A percentile compares a stretch with the other conserved stretches of the same genome.
phyloP scores from a whole-genome alignment of 1,284 basidiomycete species.

The Austroboletus niveus region DNA sequence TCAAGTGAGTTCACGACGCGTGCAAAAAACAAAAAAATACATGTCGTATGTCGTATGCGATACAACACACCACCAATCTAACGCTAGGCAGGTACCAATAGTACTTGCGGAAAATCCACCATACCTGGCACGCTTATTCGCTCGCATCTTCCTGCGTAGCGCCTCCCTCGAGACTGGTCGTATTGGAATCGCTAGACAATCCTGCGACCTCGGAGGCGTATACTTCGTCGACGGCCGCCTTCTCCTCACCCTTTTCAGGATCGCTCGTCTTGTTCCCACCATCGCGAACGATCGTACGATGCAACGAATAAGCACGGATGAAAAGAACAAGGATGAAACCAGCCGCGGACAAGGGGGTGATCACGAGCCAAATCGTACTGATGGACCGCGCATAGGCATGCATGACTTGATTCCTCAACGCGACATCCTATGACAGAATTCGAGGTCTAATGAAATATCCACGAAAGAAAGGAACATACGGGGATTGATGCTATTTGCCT shows the following conservation, averaged over 20 bases:
- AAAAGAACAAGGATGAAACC: constrained; percentile 58
- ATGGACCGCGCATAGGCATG: constrained; percentile 72
- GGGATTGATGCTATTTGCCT: constrained; percentile 51
- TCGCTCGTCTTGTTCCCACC: constrained; percentile 26
- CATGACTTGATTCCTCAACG: constrained; percentile 49
- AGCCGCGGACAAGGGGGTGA: constrained; percentile 56
- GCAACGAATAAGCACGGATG: constrained; percentile 57
- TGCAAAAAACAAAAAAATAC: too few species aligned
- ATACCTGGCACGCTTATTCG: too few species aligned
- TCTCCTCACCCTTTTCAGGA: constrained; percentile 13
- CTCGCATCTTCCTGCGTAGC: too few species aligned
- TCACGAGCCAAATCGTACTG: constrained; percentile 70
- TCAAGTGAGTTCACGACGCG: too few species aligned
- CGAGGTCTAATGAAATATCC: background rate
- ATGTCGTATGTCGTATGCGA: too few species aligned
- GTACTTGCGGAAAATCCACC: too few species aligned
- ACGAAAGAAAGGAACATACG: constrained; percentile 32
- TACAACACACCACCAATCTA: too few species aligned
- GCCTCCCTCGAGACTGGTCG: too few species aligned
- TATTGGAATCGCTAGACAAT: background rate
- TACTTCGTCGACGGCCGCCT: background rate
- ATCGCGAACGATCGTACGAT: constrained; percentile 48
- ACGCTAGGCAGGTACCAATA: too few species aligned
- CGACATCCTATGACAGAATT: constrained; percentile 41
- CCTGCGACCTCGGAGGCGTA: background rate